Evolutionary conservation across 352 stramenopile genomes (phyloP).

Genomic region (Plasmopara halstedii): DNA sequence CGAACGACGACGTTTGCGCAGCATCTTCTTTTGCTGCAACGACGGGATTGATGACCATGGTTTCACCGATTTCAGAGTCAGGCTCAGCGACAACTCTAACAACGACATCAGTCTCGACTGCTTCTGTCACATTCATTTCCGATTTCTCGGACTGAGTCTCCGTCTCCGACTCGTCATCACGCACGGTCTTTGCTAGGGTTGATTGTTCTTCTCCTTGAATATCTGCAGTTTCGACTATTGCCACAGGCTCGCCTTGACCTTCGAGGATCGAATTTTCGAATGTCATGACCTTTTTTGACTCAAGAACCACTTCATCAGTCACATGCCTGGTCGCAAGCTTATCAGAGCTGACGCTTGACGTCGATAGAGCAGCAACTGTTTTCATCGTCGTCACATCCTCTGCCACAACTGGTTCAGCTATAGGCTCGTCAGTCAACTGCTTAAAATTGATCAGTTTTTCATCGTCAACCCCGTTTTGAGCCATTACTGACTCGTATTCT

Average conservation of each 20-base stretch:
- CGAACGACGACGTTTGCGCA: conserved; percentile 10
- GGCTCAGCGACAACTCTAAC: conserved; percentile 7
- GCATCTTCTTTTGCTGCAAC: conserved; percentile 16
- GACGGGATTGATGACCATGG: conserved; percentile 21
- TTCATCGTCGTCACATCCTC: not conserved
- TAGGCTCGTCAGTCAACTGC: not conserved
- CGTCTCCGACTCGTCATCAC: conserved; percentile 12
- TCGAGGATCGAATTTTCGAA: too few species aligned
- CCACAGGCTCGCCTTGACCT: too few species aligned
- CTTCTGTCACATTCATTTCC: not conserved
- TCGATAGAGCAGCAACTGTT: not conserved
- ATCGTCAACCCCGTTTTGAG: not conserved
- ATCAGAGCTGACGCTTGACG: not conserved
- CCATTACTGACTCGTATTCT: not conserved
- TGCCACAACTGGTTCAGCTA: conserved; percentile 1
- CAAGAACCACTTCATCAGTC: not conserved
- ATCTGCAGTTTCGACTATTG: too few species aligned
- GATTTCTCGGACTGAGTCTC: conserved; percentile 21
- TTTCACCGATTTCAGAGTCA: conserved; percentile 23
- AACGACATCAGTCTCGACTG: not conserved
- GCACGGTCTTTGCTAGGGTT: conserved; percentile 2
- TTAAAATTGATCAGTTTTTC: not conserved
- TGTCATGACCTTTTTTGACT: not conserved
- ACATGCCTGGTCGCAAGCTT: not conserved
- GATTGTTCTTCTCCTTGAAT: not conserved